Conservation (phyloP, 2,329 filamentous ascomycete genomes). For the Colletotrichum neosansevieriae region DNA sequence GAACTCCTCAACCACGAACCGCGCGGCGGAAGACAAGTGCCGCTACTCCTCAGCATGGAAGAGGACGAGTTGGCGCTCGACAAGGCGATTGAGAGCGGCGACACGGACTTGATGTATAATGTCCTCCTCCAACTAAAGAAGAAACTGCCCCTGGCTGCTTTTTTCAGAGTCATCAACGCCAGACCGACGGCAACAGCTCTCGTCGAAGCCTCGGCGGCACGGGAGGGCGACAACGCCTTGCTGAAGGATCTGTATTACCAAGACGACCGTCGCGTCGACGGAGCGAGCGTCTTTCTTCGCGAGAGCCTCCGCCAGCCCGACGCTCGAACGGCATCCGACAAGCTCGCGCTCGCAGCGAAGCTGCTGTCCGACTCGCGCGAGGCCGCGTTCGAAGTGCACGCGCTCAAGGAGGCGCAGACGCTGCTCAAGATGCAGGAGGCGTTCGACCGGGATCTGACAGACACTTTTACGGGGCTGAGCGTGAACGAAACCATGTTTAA, state of each 20-base stretch:
- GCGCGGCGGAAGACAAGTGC: slow-evolving; percentile 94
- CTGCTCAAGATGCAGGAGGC: slow-evolving; percentile 88
- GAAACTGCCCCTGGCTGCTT: slow-evolving; percentile 88
- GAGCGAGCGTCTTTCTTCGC: slow-evolving; percentile 85
- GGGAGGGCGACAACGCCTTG: slow-evolving; percentile 79
- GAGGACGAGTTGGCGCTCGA: slow-evolving; percentile 95
- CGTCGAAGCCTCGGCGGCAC: slow-evolving; percentile 83
- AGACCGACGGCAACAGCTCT: slow-evolving; percentile 89
- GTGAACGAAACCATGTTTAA: slow-evolving; percentile 94
- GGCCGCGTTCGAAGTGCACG: slow-evolving; percentile 76
- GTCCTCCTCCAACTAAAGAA: slow-evolving; percentile 90
- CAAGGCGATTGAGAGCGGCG: slow-evolving; percentile 95
- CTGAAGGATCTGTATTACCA: slow-evolving; percentile 98
- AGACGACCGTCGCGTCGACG: slow-evolving; percentile 90
- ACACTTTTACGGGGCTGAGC: slow-evolving; percentile 83
- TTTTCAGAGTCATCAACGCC: slow-evolving; percentile 91
- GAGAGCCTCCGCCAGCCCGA: slow-evolving; percentile 84
- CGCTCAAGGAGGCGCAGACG: slow-evolving; percentile 82
- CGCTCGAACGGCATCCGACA: slow-evolving; percentile 79
- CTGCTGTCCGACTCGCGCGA: slow-evolving; percentile 88
- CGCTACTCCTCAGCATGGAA: slow-evolving; percentile 92
- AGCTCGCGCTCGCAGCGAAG: slow-evolving; percentile 87
- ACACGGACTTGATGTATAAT: slow-evolving; percentile 91
- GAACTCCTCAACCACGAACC: slow-evolving; percentile 94
- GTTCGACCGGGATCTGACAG: slow-evolving; percentile 85